These are phyloP conservation scores for Ustilago cynodontis DNA, from an alignment of 1,284 basidiomycete genomes.

Conservation along the genomic window DNA sequence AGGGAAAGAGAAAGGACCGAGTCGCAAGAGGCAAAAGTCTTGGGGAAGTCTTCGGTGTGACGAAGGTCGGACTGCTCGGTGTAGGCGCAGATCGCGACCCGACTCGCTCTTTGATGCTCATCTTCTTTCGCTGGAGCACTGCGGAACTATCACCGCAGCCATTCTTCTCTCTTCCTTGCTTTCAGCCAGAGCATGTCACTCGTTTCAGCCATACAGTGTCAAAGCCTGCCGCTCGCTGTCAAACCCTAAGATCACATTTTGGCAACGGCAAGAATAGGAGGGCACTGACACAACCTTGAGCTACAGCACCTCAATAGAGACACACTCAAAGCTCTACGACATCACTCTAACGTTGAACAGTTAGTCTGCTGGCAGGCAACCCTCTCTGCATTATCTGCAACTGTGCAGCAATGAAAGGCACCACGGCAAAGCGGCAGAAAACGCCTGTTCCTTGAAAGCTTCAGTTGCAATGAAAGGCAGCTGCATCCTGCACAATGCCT, in stretches of 20 bases:
- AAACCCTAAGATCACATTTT: slow-evolving; percentile 11
- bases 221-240: background rate
- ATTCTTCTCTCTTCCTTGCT: background rate
- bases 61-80: slow-evolving; percentile 19
- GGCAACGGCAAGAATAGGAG: background rate
- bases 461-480: background rate
- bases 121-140: background rate
- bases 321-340: background rate
- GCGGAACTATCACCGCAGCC: background rate
- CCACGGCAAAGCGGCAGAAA: slow-evolving; percentile 3
- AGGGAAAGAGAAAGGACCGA: slow-evolving; percentile 1
- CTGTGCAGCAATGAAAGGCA: background rate
- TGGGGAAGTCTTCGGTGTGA: slow-evolving; percentile 12
- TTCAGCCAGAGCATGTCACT: background rate
- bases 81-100: slow-evolving; percentile 14
- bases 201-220: too few relatives aligned
- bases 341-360: too few relatives aligned
- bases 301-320: too few relatives aligned
- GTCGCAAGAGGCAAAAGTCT: background rate
- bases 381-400: too few relatives aligned
- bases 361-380: too few relatives aligned
- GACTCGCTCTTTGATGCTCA: background rate
- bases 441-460: background rate
- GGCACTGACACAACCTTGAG: background rate
- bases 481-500: slow-evolving; percentile 1